phyloP scores from a whole-genome alignment of 2,329 filamentous ascomycete genomes.

The Fusarium sp. region DNA sequence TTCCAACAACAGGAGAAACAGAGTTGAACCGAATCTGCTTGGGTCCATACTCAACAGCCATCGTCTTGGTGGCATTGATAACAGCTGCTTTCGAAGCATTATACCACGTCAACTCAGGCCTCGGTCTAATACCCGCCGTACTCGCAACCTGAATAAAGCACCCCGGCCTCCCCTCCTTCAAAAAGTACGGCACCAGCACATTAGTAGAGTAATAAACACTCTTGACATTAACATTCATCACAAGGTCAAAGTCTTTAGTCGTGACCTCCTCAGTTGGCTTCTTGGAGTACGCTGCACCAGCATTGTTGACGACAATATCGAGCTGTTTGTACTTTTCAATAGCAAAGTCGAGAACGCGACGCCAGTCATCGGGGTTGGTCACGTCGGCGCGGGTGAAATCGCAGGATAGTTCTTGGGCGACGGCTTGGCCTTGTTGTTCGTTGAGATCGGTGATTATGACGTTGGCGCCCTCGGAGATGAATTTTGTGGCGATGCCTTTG shows the following conservation, averaged over 20 bases:
- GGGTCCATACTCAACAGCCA: conserved; percentile 79
- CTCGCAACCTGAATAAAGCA: conserved; percentile 74
- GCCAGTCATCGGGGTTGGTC: conserved; percentile 61
- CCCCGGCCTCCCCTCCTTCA: conserved; percentile 65
- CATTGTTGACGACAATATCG: conserved; percentile 71
- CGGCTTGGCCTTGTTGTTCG: conserved; percentile 58
- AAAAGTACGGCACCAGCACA: conserved; percentile 68
- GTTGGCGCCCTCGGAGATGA: conserved; percentile 21
- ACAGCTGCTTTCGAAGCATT: conserved; percentile 76
- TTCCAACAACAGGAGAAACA: conserved; percentile 74
- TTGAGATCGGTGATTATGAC: conserved; percentile 69
- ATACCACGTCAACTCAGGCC: conserved; percentile 74
- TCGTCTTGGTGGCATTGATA: conserved; percentile 64
- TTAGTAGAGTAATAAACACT: conserved; percentile 69
- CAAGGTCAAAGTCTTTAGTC: conserved; percentile 71
- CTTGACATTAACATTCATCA: conserved; percentile 76
- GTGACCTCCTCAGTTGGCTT: conserved; percentile 72
- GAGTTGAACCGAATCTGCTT: conserved; percentile 79
- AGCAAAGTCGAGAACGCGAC: conserved; percentile 56
- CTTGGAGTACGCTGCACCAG: conserved; percentile 67
- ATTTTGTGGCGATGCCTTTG: conserved; percentile 24
- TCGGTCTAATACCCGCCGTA: conserved; percentile 66
- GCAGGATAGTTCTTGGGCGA: conserved; percentile 57
- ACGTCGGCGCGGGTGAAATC: conserved; percentile 46
- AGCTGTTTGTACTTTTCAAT: conserved; percentile 60